Conservation (phyloP, 371 early-diverging fungal genomes). For the Mortierella sp. region DNA sequence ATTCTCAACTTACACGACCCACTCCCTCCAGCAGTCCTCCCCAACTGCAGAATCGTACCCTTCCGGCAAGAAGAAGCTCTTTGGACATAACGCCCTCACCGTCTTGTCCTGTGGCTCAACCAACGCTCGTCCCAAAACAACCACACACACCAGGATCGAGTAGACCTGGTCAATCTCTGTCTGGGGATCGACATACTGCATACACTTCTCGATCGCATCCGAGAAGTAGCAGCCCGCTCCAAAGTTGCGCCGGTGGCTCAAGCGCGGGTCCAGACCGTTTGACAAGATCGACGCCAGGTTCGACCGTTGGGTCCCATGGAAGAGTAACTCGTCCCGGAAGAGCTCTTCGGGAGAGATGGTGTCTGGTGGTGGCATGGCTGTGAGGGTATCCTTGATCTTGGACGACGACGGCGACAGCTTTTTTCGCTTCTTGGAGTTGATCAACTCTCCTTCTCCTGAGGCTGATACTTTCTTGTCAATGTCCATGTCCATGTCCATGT, state of each 20-base stretch:
- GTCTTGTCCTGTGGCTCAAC: conserved; percentile 33
- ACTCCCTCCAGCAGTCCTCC: conserved; percentile 39
- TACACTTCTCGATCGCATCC: conserved; percentile 53
- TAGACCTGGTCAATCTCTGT: conserved; percentile 30
- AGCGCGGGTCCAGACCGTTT: conserved; percentile 48
- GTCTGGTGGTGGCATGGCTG: background rate
- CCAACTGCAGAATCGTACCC: conserved; percentile 43
- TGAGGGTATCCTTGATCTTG: background rate
- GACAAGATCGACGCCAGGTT: conserved; percentile 32
- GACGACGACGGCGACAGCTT: background rate
- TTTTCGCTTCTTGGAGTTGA: no score
- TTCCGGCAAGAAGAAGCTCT: conserved; percentile 24
- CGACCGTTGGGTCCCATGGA: conserved; percentile 34
- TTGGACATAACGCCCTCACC: background rate
- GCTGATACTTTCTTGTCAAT: no score
- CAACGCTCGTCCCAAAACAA: conserved; percentile 33
- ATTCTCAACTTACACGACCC: conserved; percentile 56
- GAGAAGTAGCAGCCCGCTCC: conserved; percentile 52
- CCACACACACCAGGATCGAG: conserved; percentile 41
- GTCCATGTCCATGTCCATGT: no score
- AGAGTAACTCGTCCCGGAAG: conserved; percentile 44
- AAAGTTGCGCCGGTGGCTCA: conserved; percentile 30
- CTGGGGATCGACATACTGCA: conserved; percentile 45
- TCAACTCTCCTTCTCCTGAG: no score
- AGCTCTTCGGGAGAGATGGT: conserved; percentile 16